These are phyloP conservation scores for Thelonectria discophora DNA, from an alignment of 2,329 filamentous ascomycete species.

Conservation along the genomic window DNA sequence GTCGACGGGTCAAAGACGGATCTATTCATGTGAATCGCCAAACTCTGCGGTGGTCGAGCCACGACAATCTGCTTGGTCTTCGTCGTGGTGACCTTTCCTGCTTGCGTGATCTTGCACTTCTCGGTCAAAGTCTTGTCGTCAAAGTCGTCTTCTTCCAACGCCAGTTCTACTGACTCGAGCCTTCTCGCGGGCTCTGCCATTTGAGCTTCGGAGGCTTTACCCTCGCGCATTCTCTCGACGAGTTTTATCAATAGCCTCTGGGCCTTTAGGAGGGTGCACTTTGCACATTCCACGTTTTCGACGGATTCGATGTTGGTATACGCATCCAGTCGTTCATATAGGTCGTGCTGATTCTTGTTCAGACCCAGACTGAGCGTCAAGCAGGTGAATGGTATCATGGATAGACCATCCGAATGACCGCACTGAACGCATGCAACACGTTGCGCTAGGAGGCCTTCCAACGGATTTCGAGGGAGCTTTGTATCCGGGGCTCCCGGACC, in stretches of 20 bases:
- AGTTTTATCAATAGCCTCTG: constrained; percentile 59
- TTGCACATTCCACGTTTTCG: constrained; percentile 88
- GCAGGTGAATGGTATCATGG: constrained; percentile 93
- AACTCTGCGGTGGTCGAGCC: constrained; percentile 79
- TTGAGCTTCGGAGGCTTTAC: constrained; percentile 54
- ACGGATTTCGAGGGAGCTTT: constrained; percentile 70
- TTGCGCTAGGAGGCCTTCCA: constrained; percentile 89
- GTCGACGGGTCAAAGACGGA: constrained; percentile 89
- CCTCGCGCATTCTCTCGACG: constrained; percentile 51
- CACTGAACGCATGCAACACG: constrained; percentile 87
- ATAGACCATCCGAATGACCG: constrained; percentile 86
- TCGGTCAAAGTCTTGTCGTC: constrained; percentile 71
- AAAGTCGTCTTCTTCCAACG: constrained; percentile 82
- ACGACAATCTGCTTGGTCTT: constrained; percentile 93
- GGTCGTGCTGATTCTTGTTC: constrained; percentile 68
- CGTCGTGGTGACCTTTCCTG: constrained; percentile 76
- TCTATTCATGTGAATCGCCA: constrained; percentile 89
- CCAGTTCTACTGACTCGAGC: constrained; percentile 72
- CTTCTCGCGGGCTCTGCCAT: constrained; percentile 63
- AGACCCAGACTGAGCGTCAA: constrained; percentile 83
- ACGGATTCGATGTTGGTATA: constrained; percentile 88
- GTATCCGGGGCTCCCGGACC: constrained; percentile 50
- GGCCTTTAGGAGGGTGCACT: constrained; percentile 80
- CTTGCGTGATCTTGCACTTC: constrained; percentile 71
- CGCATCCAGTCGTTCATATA: constrained; percentile 82